These are phyloP conservation scores for Leccinum uliginosum DNA, from an alignment of 768 basidiomycete species.

Conservation along the genomic window DNA sequence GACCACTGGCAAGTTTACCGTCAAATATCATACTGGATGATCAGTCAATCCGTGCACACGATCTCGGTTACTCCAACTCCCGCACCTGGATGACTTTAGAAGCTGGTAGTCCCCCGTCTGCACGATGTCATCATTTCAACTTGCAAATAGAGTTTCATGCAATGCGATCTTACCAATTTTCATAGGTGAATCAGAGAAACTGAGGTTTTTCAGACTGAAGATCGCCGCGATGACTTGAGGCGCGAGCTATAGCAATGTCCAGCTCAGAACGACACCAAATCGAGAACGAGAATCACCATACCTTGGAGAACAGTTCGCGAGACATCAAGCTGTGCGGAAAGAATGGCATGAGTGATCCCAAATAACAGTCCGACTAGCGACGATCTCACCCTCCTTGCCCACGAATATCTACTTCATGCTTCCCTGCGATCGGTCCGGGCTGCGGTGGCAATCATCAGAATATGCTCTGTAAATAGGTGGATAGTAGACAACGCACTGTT, in stretches of 20 bases:
- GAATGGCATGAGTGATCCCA: neutral
- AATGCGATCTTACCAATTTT: slow-evolving; percentile 9
- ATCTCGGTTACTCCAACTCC: neutral
- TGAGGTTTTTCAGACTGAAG: slow-evolving; percentile 39
- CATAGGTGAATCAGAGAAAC: slow-evolving; percentile 4
- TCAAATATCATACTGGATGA: slow-evolving; percentile 16
- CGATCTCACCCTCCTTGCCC: slow-evolving; percentile 21
- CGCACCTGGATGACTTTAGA: slow-evolving; percentile 20
- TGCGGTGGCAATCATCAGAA: neutral
- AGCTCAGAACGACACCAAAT: slow-evolving; percentile 13
- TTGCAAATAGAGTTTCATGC: neutral
- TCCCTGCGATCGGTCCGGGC: neutral
- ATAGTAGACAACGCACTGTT: too few species aligned
- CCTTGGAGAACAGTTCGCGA: slow-evolving; percentile 24
- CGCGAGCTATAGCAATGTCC: slow-evolving; percentile 32
- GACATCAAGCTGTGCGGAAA: slow-evolving; percentile 29
- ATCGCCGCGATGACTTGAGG: slow-evolving; percentile 42
- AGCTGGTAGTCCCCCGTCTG: slow-evolving; percentile 12
- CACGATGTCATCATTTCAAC: neutral
- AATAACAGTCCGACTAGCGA: neutral
- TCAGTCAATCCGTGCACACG: neutral
- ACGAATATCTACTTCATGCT: slow-evolving; percentile 7
- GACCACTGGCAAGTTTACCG: slow-evolving; percentile 10
- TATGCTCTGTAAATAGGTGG: neutral
- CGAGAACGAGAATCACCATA: neutral